Evolutionary conservation across 306 rosid genomes (phyloP).

Genomic region (Senna tora): DNA sequence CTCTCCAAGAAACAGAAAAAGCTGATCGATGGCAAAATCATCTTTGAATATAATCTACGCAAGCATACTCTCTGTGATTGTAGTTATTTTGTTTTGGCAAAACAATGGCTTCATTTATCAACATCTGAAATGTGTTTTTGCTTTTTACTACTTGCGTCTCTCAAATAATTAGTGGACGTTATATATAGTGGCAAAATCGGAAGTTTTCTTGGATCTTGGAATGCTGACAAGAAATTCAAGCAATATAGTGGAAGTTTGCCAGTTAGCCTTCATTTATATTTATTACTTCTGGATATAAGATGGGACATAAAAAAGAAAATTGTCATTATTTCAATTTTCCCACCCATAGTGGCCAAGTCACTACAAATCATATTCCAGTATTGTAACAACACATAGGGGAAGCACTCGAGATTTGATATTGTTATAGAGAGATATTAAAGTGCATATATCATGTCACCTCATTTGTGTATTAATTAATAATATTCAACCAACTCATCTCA

Average conservation of each 20-base stretch:
- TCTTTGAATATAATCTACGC: too few relatives aligned
- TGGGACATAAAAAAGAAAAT: too few relatives aligned
- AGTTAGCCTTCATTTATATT: too few relatives aligned
- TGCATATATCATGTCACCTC: too few relatives aligned
- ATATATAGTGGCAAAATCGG: neutral
- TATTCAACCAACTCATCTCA: too few relatives aligned
- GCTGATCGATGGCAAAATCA: too few relatives aligned
- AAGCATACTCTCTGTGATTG: neutral
- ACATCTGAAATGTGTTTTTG: neutral
- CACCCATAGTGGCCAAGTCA: neutral
- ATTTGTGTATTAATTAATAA: too few relatives aligned
- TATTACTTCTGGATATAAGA: neutral
- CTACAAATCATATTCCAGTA: neutral
- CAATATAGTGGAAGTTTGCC: neutral
- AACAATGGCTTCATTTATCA: neutral
- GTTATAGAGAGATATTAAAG: neutral
- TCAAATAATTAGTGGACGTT: neutral
- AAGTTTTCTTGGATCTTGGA: neutral
- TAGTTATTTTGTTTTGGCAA: neutral
- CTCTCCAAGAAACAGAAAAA: neutral
- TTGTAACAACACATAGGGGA: neutral
- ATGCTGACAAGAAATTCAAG: neutral
- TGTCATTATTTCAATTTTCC: neutral
- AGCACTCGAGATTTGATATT: slow-evolving; percentile 1
- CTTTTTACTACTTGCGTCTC: neutral